Evolutionary conservation across 2,329 filamentous ascomycete species (phyloP).

Genomic region (Sporothrix globosa): DNA sequence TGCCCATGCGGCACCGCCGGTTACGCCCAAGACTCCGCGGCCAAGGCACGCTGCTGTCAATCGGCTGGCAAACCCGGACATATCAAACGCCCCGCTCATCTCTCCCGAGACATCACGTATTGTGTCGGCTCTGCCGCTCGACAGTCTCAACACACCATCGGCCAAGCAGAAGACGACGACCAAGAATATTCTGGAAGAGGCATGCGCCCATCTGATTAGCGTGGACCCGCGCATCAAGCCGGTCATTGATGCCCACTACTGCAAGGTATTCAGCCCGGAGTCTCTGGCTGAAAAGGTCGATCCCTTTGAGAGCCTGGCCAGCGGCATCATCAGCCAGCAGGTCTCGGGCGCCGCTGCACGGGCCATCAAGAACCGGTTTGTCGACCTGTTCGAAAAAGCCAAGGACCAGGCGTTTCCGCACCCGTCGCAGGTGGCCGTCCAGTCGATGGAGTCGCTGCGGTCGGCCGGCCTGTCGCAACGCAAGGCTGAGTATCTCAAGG

Average conservation of each 20-base stretch:
- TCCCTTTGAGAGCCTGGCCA: slow-evolving; percentile 80
- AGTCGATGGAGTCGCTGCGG: slow-evolving; percentile 68
- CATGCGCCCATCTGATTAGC: slow-evolving; percentile 71
- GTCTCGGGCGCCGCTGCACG: slow-evolving; percentile 90
- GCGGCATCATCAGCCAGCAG: slow-evolving; percentile 93
- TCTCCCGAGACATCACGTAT: slow-evolving; percentile 70
- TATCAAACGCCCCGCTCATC: slow-evolving; percentile 71
- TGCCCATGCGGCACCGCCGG: slow-evolving; percentile 40
- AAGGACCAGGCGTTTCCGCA: slow-evolving; percentile 64
- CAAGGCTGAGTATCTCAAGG: slow-evolving; percentile 93
- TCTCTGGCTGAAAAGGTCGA: slow-evolving; percentile 84
- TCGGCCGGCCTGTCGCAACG: slow-evolving; percentile 88
- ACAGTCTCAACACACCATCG: slow-evolving; percentile 51
- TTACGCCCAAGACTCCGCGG: slow-evolving; percentile 44
- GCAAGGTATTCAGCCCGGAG: slow-evolving; percentile 76
- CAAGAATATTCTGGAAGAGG: slow-evolving; percentile 72
- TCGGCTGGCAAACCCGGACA: slow-evolving; percentile 64
- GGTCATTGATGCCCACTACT: slow-evolving; percentile 74
- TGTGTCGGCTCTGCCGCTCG: slow-evolving; percentile 50
- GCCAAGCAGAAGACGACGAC: slow-evolving; percentile 57
- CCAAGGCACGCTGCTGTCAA: slow-evolving; percentile 50
- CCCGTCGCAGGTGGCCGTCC: slow-evolving; percentile 70
- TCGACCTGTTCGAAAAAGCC: slow-evolving; percentile 64
- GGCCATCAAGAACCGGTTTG: slow-evolving; percentile 84
- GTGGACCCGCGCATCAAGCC: slow-evolving; percentile 72